A percentile compares a stretch with the other conserved stretches of the same genome.
These are phyloP conservation scores for Aspergillus piperis DNA, from an alignment of 2,329 filamentous ascomycete genomes.

Conservation along the genomic window DNA sequence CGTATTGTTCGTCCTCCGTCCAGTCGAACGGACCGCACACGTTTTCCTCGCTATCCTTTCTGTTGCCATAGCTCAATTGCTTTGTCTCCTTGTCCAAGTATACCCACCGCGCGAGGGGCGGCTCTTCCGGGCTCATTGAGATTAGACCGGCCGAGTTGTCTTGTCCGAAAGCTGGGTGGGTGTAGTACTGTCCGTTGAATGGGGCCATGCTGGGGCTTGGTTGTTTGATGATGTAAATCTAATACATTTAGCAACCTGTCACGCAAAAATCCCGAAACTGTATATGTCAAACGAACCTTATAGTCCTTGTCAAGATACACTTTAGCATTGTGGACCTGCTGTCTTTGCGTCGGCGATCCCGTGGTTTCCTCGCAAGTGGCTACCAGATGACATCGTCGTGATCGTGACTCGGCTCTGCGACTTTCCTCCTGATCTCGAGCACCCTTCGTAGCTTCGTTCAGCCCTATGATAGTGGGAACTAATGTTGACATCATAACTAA, in stretches of 20 bases:
- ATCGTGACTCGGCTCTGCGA: neutral
- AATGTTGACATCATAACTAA: neutral
- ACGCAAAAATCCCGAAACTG: neutral
- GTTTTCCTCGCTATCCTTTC: neutral
- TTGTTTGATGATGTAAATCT: slow-evolving; percentile 3
- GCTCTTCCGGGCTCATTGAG: neutral
- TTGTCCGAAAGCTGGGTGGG: neutral
- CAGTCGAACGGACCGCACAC: slow-evolving; percentile 5
- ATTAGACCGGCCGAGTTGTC: neutral
- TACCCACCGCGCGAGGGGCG: slow-evolving; percentile 2
- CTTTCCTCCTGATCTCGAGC: neutral
- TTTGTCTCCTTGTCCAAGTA: neutral
- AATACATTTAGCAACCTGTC: neutral
- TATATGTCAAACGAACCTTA: neutral
- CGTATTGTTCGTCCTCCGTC: neutral
- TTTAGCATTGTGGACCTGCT: neutral
- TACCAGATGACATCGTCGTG: neutral
- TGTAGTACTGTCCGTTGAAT: slow-evolving; percentile 4
- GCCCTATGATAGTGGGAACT: neutral
- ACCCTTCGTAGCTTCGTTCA: neutral
- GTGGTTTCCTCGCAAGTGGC: neutral
- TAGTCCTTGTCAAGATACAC: neutral
- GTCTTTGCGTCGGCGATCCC: neutral
- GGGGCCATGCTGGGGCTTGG: neutral
- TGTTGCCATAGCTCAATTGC: neutral